Evolutionary conservation across 1,284 basidiomycete genomes (phyloP).

Genomic region (Cutaneotrichosporon spelunceum): DNA sequence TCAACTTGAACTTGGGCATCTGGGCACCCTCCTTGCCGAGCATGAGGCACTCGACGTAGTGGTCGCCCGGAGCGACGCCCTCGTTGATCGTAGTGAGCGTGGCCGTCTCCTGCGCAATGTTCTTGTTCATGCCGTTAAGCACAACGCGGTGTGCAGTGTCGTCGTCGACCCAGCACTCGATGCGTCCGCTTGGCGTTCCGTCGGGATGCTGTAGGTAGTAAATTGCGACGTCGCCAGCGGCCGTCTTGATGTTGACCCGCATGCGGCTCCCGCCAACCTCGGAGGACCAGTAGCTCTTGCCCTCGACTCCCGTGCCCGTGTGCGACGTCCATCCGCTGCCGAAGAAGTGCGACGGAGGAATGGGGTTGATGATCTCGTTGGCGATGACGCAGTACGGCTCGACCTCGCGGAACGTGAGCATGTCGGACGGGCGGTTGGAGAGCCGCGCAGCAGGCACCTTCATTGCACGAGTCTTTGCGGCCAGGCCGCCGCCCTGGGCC

Average conservation of each 20-base stretch:
- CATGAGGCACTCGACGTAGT: constrained; percentile 79
- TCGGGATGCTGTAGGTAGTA: constrained; percentile 55
- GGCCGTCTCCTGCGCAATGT: constrained; percentile 51
- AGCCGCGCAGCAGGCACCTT: constrained; percentile 66
- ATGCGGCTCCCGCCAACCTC: constrained; percentile 70
- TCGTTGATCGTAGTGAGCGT: constrained; percentile 72
- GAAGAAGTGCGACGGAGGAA: constrained; percentile 81
- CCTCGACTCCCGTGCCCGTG: constrained; percentile 57
- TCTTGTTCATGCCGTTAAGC: constrained; percentile 50
- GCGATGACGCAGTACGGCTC: constrained; percentile 84
- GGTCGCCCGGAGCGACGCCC: constrained; percentile 68
- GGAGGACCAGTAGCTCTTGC: constrained; percentile 72
- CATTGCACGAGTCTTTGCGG: constrained; percentile 48
- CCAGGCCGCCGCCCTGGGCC: constrained; percentile 21
- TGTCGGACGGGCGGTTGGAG: constrained; percentile 63
- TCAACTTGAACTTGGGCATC: constrained; percentile 70
- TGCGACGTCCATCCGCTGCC: constrained; percentile 81
- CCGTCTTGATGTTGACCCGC: constrained; percentile 58
- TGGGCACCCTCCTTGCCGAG: constrained; percentile 71
- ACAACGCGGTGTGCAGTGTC: constrained; percentile 54
- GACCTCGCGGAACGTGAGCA: constrained; percentile 70
- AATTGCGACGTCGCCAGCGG: constrained; percentile 55
- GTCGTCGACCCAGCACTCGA: constrained; percentile 58
- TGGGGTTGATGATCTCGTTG: constrained; percentile 90
- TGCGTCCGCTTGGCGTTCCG: constrained; percentile 51